phyloP scores from a whole-genome alignment of 306 rosid genomes.

The Prinsepia uniflora region DNA sequence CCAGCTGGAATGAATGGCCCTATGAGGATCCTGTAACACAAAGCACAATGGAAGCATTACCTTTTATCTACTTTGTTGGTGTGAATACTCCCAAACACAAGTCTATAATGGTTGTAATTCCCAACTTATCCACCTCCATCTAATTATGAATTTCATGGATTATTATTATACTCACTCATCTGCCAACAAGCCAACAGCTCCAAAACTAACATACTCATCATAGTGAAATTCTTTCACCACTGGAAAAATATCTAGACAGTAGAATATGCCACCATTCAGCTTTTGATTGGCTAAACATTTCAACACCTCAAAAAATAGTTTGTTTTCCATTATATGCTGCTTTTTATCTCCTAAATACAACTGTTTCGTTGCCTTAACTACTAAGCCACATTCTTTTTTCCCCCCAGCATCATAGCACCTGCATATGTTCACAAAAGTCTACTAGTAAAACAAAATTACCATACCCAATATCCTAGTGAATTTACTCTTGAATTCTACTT shows the following conservation, averaged over 20 bases:
- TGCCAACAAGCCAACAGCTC: slow-evolving; percentile 3
- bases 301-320: neutral
- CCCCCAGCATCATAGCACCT: neutral
- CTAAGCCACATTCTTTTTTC: neutral
- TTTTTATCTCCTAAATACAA: neutral
- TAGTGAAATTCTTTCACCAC: slow-evolving; percentile 4
- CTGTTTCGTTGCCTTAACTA: neutral
- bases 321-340: slow-evolving; percentile 10
- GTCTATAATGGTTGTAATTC: slow-evolving; percentile 9
- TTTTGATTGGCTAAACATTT: slow-evolving; percentile 18
- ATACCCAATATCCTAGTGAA: neutral
- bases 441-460: neutral
- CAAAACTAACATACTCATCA: slow-evolving; percentile 4
- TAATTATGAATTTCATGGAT: slow-evolving; percentile 12
- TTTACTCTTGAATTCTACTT: neutral
- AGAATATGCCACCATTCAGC: neutral
- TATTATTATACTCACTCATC: slow-evolving; percentile 16
- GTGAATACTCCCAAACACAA: neutral
- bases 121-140: slow-evolving; percentile 25
- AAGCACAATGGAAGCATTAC: slow-evolving; percentile 16
- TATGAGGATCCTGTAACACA: slow-evolving; percentile 10
- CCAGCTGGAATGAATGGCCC: slow-evolving; percentile 12
- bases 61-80: slow-evolving; percentile 6
- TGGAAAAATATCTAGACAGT: slow-evolving; percentile 2
- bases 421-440: neutral